Evolutionary conservation across 371 early-diverging fungal genomes (phyloP).

Genomic region (Apophysomyces elegans): DNA sequence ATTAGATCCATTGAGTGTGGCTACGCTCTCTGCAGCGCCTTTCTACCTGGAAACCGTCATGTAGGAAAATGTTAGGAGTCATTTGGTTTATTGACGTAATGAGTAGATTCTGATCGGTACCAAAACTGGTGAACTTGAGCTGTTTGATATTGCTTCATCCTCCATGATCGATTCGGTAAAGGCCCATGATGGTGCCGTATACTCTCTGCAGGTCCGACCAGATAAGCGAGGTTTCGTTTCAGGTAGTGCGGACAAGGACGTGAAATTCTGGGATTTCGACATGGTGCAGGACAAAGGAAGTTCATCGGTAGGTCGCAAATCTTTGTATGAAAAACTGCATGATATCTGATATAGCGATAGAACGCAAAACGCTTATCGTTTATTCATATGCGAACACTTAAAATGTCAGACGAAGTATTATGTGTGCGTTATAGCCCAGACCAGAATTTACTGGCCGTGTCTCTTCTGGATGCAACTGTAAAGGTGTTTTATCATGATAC

Average conservation of each 20-base stretch:
- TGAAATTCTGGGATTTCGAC: slow-evolving; percentile 96
- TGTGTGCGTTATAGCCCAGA: slow-evolving; percentile 86
- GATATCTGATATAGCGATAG: not conserved
- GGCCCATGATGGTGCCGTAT: slow-evolving; percentile 90
- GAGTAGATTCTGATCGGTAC: slow-evolving; percentile 86
- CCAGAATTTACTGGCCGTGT: slow-evolving; percentile 86
- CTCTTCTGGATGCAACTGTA: slow-evolving; percentile 92
- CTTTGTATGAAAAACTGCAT: not conserved
- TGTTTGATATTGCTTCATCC: slow-evolving; percentile 87
- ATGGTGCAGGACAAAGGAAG: slow-evolving; percentile 44
- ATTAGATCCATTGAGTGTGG: slow-evolving; percentile 89
- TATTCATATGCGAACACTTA: slow-evolving; percentile 86
- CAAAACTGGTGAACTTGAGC: slow-evolving; percentile 84
- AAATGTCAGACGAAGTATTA: slow-evolving; percentile 93
- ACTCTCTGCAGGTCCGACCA: slow-evolving; percentile 86
- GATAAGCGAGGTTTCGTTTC: slow-evolving; percentile 90
- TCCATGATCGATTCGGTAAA: slow-evolving; percentile 80
- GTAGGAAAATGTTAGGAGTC: slow-evolving; percentile 38
- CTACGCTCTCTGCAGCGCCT: slow-evolving; percentile 83
- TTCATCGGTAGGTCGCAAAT: slow-evolving; percentile 8
- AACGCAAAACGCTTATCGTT: slow-evolving; percentile 69
- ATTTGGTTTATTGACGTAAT: not conserved
- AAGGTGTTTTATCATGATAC: slow-evolving; percentile 96
- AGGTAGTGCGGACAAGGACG: slow-evolving; percentile 92
- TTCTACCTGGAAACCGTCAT: slow-evolving; percentile 90